Conservation (phyloP, 139 green algal genomes). For the Chlorella sp. region DNA sequence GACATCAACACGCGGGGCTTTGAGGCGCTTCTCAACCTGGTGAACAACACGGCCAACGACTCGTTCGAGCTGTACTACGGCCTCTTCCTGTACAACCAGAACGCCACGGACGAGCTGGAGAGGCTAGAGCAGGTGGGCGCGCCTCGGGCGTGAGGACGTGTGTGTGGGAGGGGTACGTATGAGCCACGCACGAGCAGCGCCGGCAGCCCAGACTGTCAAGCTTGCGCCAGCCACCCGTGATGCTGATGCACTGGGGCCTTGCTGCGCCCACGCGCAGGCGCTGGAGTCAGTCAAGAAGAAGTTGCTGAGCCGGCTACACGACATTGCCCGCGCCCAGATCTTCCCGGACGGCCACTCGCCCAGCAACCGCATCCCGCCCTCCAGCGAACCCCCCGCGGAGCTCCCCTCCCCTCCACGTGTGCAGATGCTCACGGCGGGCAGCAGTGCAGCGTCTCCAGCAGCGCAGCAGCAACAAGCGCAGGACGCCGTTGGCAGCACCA, state of each 20-base stretch:
- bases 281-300: slow-evolving; percentile 83
- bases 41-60: slow-evolving; percentile 96
- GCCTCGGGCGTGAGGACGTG: neutral
- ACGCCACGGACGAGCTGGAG: slow-evolving; percentile 33
- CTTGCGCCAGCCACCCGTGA: neutral
- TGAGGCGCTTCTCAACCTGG: slow-evolving; percentile 85
- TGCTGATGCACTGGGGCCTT: neutral
- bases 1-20: slow-evolving; percentile 87
- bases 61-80: slow-evolving; percentile 99
- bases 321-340: slow-evolving; percentile 47
- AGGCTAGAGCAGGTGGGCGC: slow-evolving; percentile 29
- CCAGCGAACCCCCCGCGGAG: too few species aligned
- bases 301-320: slow-evolving; percentile 77
- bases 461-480: too few species aligned
- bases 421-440: too few species aligned
- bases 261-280: too few species aligned
- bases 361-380: neutral
- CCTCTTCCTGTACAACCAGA: slow-evolving; percentile 98
- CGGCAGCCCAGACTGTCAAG: neutral
- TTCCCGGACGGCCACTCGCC: slow-evolving; percentile 19
- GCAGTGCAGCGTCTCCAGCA: too few species aligned
- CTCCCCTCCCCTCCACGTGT: too few species aligned
- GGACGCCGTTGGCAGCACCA: too few species aligned
- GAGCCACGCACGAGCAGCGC: neutral
- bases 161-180: neutral